Percentiles rank a stretch among this genome's conserved stretches.
Evolutionary conservation across 2,329 filamentous ascomycete species (phyloP).

Genomic region (Coniochaeta prunicola): DNA sequence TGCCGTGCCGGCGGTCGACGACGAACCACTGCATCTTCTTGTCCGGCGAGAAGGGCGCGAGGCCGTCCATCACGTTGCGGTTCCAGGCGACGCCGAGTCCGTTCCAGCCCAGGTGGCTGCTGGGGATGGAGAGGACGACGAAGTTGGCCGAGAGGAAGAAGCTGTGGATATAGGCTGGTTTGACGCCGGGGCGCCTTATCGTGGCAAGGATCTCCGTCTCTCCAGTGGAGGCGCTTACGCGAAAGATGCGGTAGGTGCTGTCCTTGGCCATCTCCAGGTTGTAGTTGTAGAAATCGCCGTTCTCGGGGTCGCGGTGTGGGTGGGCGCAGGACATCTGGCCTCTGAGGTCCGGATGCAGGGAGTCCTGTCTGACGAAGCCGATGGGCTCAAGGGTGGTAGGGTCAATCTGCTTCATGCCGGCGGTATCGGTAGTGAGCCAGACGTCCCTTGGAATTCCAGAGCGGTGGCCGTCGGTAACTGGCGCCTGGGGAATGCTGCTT

Average conservation of each 20-base stretch:
- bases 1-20: constrained; percentile 54
- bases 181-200: constrained; percentile 40
- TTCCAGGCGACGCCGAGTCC: constrained; percentile 58
- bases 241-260: constrained; percentile 63
- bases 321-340: constrained; percentile 66
- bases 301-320: constrained; percentile 61
- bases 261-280: constrained; percentile 59
- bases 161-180: constrained; percentile 73
- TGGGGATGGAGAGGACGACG: constrained; percentile 67
- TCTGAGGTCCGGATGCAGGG: constrained; percentile 59
- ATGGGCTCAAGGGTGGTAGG: constrained; percentile 66
- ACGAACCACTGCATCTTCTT: constrained; percentile 64
- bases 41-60: constrained; percentile 53
- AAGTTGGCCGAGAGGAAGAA: constrained; percentile 66
- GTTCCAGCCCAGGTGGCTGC: constrained; percentile 47
- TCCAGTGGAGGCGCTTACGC: constrained; percentile 53
- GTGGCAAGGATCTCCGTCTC: constrained; percentile 65
- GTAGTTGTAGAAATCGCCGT: constrained; percentile 74
- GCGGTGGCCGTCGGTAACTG: constrained; percentile 26
- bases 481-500: background rate
- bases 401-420: constrained; percentile 53
- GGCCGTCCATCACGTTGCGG: constrained; percentile 60
- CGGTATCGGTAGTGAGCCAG: constrained; percentile 50
- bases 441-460: constrained; percentile 37
- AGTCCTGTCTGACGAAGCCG: constrained; percentile 50